Conservation (phyloP, 2,329 filamentous ascomycete species). For the Cucurbitaria berberidis region DNA sequence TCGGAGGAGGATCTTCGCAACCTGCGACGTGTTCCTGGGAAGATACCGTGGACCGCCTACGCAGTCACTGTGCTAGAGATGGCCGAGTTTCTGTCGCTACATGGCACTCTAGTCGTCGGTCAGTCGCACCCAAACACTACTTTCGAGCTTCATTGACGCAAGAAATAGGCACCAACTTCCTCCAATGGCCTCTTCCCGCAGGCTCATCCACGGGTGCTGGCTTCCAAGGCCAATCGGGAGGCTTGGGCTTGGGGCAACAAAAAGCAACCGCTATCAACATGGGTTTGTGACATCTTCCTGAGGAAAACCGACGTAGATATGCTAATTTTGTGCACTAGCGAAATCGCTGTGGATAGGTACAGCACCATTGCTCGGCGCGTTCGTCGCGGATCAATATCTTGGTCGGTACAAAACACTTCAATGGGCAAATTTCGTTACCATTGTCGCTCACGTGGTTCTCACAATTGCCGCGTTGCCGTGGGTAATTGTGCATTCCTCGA, state of each 20-base stretch:
- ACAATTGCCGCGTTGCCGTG: slow-evolving; percentile 60
- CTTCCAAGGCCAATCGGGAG: slow-evolving; percentile 32
- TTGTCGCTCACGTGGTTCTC: slow-evolving; percentile 60
- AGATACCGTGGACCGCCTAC: slow-evolving; percentile 39
- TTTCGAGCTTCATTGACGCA: slow-evolving; percentile 1
- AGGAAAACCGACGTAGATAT: slow-evolving; percentile 32
- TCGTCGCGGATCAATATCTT: slow-evolving; percentile 64
- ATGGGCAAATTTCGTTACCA: slow-evolving; percentile 62
- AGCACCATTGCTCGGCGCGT: slow-evolving; percentile 60
- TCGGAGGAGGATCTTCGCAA: not conserved
- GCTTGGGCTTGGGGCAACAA: slow-evolving; percentile 35
- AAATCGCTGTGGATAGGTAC: slow-evolving; percentile 12
- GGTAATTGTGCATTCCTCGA: slow-evolving; percentile 39
- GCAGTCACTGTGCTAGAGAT: slow-evolving; percentile 41
- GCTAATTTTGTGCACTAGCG: not conserved
- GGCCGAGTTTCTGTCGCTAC: slow-evolving; percentile 40
- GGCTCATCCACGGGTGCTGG: slow-evolving; percentile 43
- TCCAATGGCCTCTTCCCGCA: slow-evolving; percentile 55
- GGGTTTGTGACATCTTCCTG: slow-evolving; percentile 30
- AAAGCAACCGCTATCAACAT: slow-evolving; percentile 30
- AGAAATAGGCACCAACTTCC: slow-evolving; percentile 37
- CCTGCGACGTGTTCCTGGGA: slow-evolving; percentile 40
- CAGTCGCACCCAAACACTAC: not conserved
- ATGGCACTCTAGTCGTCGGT: slow-evolving; percentile 41
- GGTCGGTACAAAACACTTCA: slow-evolving; percentile 66